These are phyloP conservation scores for Fusarium austroafricanum DNA, from an alignment of 2,329 filamentous ascomycete genomes.

Conservation along the genomic window DNA sequence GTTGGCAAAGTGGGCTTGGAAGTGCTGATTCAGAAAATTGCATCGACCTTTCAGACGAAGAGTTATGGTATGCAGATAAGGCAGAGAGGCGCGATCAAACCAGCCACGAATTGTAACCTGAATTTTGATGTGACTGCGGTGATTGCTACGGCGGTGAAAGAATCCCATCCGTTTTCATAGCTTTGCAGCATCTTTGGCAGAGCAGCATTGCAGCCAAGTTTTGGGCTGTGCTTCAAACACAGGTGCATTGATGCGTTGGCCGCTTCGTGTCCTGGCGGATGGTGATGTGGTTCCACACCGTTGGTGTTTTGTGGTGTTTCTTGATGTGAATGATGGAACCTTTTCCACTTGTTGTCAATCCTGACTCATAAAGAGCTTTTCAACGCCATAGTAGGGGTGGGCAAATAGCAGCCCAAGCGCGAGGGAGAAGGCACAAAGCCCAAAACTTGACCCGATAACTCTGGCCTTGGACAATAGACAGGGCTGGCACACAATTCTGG, in stretches of 20 bases:
- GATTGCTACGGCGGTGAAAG: slow-evolving; percentile 33
- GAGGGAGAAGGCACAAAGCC: neutral
- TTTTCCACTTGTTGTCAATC: slow-evolving; percentile 23
- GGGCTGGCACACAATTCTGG: slow-evolving; percentile 16
- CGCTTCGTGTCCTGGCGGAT: slow-evolving; percentile 32
- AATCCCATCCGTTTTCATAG: slow-evolving; percentile 29
- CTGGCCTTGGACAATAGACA: slow-evolving; percentile 12
- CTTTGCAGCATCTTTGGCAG: slow-evolving; percentile 39
- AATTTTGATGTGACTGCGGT: slow-evolving; percentile 24
- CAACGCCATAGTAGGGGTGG: slow-evolving; percentile 11
- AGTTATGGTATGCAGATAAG: neutral
- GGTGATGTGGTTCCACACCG: slow-evolving; percentile 36
- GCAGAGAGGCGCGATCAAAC: slow-evolving; percentile 10
- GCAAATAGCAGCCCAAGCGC: slow-evolving; percentile 16
- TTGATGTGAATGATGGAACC: slow-evolving; percentile 32
- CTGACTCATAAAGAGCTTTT: slow-evolving; percentile 34
- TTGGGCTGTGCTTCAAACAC: slow-evolving; percentile 27
- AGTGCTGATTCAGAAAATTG: slow-evolving; percentile 9
- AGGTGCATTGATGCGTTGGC: slow-evolving; percentile 41
- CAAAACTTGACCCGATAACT: slow-evolving; percentile 6
- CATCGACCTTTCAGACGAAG: neutral
- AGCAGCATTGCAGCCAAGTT: slow-evolving; percentile 36
- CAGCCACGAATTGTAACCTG: slow-evolving; percentile 26
- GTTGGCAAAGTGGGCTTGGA: neutral
- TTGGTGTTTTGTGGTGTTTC: slow-evolving; percentile 29